A percentile compares a stretch with the other conserved stretches of the same genome.
Conservation (phyloP, 176 grass and related monocot species). For the Oryza meyeriana region DNA sequence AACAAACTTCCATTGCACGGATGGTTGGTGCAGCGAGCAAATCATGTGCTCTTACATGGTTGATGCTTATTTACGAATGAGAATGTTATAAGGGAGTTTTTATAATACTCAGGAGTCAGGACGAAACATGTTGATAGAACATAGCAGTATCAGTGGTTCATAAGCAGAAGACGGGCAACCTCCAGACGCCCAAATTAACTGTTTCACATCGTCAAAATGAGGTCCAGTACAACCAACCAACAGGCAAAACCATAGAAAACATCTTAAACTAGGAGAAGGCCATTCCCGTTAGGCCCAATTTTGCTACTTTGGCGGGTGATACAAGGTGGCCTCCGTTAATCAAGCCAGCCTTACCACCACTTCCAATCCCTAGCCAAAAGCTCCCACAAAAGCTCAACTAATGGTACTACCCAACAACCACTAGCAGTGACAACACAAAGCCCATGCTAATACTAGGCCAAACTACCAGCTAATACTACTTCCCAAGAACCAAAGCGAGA, state of each 20-base stretch:
- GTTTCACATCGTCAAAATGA: neutral
- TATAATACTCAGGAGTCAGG: too few relatives aligned
- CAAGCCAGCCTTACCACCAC: slow-evolving; percentile 37
- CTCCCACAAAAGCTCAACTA: neutral
- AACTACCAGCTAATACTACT: neutral
- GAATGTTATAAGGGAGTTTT: too few relatives aligned
- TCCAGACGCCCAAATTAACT: neutral
- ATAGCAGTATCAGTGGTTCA: neutral
- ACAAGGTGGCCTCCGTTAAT: slow-evolving; percentile 18
- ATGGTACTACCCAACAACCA: neutral
- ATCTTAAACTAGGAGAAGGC: slow-evolving; percentile 4
- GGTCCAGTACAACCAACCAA: neutral
- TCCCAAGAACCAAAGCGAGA: slow-evolving; percentile 19
- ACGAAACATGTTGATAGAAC: too few relatives aligned
- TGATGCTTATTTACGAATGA: too few relatives aligned
- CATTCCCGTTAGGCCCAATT: slow-evolving; percentile 4
- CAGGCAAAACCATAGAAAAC: neutral
- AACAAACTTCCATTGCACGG: too few relatives aligned
- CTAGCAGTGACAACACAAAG: slow-evolving; percentile 17
- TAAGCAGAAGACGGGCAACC: neutral
- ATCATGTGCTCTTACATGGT: neutral
- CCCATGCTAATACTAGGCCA: slow-evolving; percentile 24
- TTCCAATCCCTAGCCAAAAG: slow-evolving; percentile 37
- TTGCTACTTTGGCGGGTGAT: slow-evolving; percentile 52
- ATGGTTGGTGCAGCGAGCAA: too few relatives aligned